phyloP scores from a whole-genome alignment of 768 basidiomycete species.

The Chalciporus piperatus region DNA sequence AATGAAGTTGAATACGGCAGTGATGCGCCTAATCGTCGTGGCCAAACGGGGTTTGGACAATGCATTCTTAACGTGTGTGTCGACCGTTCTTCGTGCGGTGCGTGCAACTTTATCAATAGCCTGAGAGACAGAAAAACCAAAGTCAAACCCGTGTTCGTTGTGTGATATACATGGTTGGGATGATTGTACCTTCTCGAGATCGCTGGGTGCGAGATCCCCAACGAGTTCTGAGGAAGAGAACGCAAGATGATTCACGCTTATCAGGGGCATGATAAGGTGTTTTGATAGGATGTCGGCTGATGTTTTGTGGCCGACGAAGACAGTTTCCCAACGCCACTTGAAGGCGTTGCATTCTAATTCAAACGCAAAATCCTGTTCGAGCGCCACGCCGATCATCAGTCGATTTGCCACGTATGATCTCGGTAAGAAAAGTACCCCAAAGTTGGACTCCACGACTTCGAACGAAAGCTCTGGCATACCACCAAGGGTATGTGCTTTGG shows the following conservation, averaged over 20 bases:
- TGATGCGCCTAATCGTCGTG: conserved; percentile 66
- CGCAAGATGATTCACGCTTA: conserved; percentile 66
- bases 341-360: conserved; percentile 56
- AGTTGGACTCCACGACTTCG: conserved; percentile 55
- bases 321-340: conserved; percentile 81
- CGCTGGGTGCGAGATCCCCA: conserved; percentile 50
- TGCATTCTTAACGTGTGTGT: conserved; percentile 71
- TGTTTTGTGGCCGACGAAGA: conserved; percentile 55
- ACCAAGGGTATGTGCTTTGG: conserved; percentile 61
- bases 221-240: conserved; percentile 61
- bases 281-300: conserved; percentile 75
- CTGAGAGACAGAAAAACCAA: conserved; percentile 34
- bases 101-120: conserved; percentile 68
- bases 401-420: conserved; percentile 1
- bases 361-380: conserved; percentile 61
- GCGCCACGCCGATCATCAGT: conserved; percentile 11
- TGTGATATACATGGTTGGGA: conserved; percentile 2
- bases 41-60: conserved; percentile 67
- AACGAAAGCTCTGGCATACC: conserved; percentile 56
- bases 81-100: conserved; percentile 62
- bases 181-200: conserved; percentile 60
- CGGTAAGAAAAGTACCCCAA: conserved; percentile 44
- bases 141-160: conserved; percentile 6
- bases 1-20: conserved; percentile 67
- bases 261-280: conserved; percentile 74